Evolutionary conservation across 2,329 filamentous ascomycete genomes (phyloP), one percentile per base, ranked within the genome.

Genomic region (Xylaria sp.): DNA sequence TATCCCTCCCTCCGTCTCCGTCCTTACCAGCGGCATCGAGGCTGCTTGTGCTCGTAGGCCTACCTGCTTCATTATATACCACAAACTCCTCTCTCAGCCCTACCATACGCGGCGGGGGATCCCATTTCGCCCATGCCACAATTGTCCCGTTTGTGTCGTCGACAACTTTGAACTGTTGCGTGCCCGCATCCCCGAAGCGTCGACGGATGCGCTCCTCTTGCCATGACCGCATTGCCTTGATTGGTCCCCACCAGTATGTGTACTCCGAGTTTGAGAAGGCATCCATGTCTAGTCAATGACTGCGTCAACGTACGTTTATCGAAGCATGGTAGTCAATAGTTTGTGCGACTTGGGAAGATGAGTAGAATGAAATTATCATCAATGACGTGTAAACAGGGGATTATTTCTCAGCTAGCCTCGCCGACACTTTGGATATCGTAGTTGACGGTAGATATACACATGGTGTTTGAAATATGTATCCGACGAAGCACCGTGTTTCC

Each of bases 111-210:
- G 55, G 55, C 5, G 75, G 76, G 1, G 70, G 63, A 13, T 74
- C 72, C 77, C 76, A 78, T 47, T 75, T 75, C 1, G 75, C 69
- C 65, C 70, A 76, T 3, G 72, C 75, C 59, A 76, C 77, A 32
- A 78, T 48, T 9, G 13, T 13, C 21, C 69, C 71, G 1, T 68
- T 65, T 10, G 62, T 35, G 29, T 69, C 65, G 23, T 77, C 72
- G 5, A 75, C 72, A 42, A 78, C 69, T 60, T 78, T 78, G 72
- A 77, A 77, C 60, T 75, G 71, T 42, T 77, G 75, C 9, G 72
- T 69, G 42, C 32, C 8, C 18, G 72, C 66, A 65, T 79, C 74
- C 42, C 58, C 35, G 70, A 78, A 77, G n/a, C 74, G 73, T 1
- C 64, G 65, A 5, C 60, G 70, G 60, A 77, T 74, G 35, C 76